Conservation (phyloP, 495 filamentous ascomycete species). For the Rostrohypoxylon terebratum region DNA sequence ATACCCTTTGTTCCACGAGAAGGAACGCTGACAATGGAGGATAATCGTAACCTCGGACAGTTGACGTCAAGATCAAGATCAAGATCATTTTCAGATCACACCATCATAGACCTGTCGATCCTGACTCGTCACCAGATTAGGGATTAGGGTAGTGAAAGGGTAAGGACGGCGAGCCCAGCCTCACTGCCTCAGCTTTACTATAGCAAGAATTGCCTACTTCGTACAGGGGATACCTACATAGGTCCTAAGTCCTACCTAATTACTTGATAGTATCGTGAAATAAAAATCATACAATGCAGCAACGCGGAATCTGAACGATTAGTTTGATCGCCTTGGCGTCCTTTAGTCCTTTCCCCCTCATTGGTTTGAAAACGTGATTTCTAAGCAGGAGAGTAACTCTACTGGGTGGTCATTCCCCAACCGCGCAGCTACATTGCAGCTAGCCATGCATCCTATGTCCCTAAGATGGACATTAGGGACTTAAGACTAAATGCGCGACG, state of each 20-base stretch:
- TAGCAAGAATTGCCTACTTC: not conserved
- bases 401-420: slow-evolving; percentile 5
- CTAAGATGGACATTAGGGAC: not conserved
- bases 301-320: slow-evolving; percentile 1
- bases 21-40: not conserved
- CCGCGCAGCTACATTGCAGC: slow-evolving; percentile 3
- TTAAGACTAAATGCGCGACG: not conserved
- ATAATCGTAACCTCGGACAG: not conserved
- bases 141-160: not conserved
- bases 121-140: slow-evolving; percentile 30
- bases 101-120: slow-evolving; percentile 41
- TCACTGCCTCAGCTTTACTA: not conserved
- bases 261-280: slow-evolving; percentile 40
- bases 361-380: slow-evolving; percentile 28
- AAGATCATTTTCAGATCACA: slow-evolving; percentile 33
- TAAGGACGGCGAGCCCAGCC: not conserved
- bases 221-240: too few species aligned
- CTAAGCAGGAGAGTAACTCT: slow-evolving; percentile 33
- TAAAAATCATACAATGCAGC: slow-evolving; percentile 10
- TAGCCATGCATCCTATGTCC: not conserved
- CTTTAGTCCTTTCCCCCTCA: slow-evolving; percentile 6
- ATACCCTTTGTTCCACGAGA: not conserved
- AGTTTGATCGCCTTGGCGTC: slow-evolving; percentile 22
- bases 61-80: slow-evolving; percentile 41
- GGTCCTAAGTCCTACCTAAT: too few species aligned